phyloP scores from a whole-genome alignment of 768 basidiomycete species.

The Trichaptum fuscoviolaceum region DNA sequence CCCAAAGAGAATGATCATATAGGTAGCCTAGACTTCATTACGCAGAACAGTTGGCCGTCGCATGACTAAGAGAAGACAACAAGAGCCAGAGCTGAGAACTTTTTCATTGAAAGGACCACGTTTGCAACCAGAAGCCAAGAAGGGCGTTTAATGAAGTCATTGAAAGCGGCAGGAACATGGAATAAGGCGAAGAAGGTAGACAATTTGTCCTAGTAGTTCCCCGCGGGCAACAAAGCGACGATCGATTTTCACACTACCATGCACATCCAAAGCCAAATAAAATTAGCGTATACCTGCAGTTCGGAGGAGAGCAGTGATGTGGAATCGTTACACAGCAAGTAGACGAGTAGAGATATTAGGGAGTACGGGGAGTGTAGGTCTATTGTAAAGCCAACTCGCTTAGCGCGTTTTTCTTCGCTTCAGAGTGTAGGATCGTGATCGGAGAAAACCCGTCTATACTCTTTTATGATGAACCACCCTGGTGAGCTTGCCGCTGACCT shows the following conservation, averaged over 20 bases:
- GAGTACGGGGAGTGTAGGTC: not conserved
- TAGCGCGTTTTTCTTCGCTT: not conserved
- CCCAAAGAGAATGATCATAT: no score
- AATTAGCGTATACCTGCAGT: not conserved
- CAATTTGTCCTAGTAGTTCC: no score
- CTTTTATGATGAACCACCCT: not conserved
- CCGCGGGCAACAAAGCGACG: not conserved
- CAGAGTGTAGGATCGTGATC: not conserved
- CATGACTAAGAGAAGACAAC: not conserved
- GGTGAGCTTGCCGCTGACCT: slow-evolving; percentile 22
- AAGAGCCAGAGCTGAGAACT: not conserved
- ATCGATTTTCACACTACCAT: not conserved
- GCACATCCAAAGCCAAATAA: not conserved
- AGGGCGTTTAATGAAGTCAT: not conserved
- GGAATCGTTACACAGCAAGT: no score
- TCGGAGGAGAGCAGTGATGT: not conserved
- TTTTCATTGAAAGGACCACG: not conserved
- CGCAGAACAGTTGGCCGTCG: not conserved
- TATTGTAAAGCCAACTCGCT: not conserved
- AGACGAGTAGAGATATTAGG: not conserved
- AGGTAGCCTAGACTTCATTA: not conserved
- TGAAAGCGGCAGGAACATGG: not conserved
- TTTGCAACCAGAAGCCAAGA: not conserved
- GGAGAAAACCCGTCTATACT: not conserved
- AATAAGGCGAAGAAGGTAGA: no score